Evolutionary conservation across 2,329 filamentous ascomycete species (phyloP).

Genomic region (Mycogone perniciosa): DNA sequence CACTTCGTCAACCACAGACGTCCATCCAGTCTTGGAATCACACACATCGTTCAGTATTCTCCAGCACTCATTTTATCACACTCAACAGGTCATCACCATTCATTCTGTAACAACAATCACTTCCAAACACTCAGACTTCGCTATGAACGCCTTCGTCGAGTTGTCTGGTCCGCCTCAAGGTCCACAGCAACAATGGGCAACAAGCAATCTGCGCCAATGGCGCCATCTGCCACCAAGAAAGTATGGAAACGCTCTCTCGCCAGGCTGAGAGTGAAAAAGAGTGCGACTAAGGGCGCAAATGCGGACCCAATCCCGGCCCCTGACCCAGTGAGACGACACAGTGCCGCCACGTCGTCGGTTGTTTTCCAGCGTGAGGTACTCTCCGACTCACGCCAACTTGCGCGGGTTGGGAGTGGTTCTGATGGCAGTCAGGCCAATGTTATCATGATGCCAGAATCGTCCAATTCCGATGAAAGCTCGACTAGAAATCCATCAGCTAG

Average conservation of each 20-base stretch:
- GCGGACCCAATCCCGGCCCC: too few species aligned
- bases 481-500: not conserved
- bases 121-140: constrained; percentile 3
- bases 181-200: constrained; percentile 1
- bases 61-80: not conserved
- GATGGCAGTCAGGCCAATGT: too few species aligned
- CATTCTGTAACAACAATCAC: too few species aligned
- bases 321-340: too few species aligned
- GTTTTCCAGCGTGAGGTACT: too few species aligned
- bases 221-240: not conserved
- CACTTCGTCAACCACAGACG: constrained; percentile 2
- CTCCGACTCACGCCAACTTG: too few species aligned
- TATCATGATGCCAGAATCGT: not conserved
- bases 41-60: not conserved
- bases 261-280: not conserved
- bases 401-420: constrained; percentile 4
- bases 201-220: not conserved
- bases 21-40: too few species aligned
- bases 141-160: constrained; percentile 11
- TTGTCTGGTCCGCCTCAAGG: not conserved
- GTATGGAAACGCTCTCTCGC: not conserved
- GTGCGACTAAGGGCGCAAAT: too few species aligned
- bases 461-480: not conserved
- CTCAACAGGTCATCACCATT: too few species aligned
- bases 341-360: too few species aligned